Percentiles rank a stretch among this genome's conserved stretches.
Conservation (phyloP, 2,329 filamentous ascomycete species). For the Diaporthe amygdali region DNA sequence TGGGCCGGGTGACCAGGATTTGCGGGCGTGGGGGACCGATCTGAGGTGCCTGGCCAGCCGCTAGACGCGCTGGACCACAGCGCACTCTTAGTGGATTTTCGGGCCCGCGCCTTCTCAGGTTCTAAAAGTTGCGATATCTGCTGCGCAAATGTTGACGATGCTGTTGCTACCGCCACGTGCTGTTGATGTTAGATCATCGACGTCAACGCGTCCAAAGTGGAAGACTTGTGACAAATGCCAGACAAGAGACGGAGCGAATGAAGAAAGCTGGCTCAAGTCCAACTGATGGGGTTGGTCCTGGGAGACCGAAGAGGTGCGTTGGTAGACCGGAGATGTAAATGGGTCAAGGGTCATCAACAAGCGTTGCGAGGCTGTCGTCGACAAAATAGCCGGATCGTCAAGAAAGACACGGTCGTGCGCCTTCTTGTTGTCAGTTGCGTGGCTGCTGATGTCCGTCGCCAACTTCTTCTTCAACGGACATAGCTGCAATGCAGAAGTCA, state of each 20-base stretch:
- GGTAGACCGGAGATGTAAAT: background rate
- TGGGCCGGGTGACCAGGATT: slow-evolving; percentile 18
- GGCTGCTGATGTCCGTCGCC: background rate
- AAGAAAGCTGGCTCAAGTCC: background rate
- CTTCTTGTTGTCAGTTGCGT: background rate
- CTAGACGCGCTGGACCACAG: slow-evolving; percentile 21
- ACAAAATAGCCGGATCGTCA: background rate
- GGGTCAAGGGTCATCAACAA: background rate
- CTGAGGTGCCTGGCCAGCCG: slow-evolving; percentile 16
- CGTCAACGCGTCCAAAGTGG: background rate
- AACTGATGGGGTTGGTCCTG: background rate
- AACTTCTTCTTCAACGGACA: background rate
- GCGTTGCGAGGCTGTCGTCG: background rate
- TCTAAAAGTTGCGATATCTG: background rate
- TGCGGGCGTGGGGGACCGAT: slow-evolving; percentile 11
- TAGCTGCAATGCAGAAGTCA: background rate
- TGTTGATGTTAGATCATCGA: background rate
- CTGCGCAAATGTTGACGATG: background rate
- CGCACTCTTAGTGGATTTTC: slow-evolving; percentile 1
- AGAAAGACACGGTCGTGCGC: background rate
- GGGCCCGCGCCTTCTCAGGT: background rate
- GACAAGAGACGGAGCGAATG: background rate
- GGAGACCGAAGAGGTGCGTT: background rate
- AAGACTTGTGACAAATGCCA: background rate
- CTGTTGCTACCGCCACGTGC: background rate